Conservation (phyloP, 2,329 filamentous ascomycete species). For the Colletotrichum sp. region DNA sequence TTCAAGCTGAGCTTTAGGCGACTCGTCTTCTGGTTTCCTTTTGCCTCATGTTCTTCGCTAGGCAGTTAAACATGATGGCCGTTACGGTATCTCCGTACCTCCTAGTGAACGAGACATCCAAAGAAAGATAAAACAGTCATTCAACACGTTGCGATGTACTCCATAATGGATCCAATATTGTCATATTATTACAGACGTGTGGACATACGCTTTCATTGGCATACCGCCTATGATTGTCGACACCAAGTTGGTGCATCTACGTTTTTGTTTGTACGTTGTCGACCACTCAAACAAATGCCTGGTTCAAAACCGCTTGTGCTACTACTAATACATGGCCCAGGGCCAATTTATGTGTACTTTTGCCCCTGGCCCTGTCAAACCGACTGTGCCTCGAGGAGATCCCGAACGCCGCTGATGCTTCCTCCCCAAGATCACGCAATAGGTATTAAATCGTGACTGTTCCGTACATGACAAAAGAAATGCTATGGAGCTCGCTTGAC, state of each 20-base stretch:
- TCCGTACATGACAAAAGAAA: neutral
- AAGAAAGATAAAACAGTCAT: neutral
- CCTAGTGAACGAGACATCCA: neutral
- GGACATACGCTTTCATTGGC: neutral
- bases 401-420: neutral
- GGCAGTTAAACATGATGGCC: neutral
- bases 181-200: neutral
- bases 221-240: neutral
- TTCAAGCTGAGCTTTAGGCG: neutral
- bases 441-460: neutral
- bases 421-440: neutral
- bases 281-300: neutral
- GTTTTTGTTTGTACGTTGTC: neutral
- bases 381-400: neutral
- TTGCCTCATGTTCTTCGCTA: neutral
- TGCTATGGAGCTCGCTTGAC: neutral
- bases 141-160: neutral
- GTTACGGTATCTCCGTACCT: neutral
- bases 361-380: neutral
- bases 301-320: neutral
- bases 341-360: neutral
- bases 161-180: neutral
- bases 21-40: neutral
- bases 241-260: neutral
- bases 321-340: neutral